Evolutionary conservation across 2,329 filamentous ascomycete species (phyloP).

Genomic region (Calonectria henricotiae): DNA sequence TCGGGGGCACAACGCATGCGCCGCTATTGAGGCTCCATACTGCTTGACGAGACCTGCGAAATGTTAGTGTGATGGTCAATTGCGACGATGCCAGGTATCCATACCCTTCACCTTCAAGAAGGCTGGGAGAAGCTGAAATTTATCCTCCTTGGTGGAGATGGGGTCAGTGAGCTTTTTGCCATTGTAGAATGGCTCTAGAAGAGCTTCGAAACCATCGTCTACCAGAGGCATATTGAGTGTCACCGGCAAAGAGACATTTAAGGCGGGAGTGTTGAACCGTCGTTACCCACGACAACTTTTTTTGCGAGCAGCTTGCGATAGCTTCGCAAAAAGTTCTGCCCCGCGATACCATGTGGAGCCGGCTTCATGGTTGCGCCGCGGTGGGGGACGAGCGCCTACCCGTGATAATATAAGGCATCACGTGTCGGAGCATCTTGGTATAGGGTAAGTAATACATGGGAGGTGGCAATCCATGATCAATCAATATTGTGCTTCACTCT

Average conservation of each 20-base stretch:
- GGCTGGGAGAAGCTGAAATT: conserved; percentile 97
- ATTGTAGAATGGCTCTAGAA: conserved; percentile 78
- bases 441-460: conserved; percentile 16
- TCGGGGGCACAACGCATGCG: background rate
- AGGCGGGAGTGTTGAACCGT: conserved; percentile 38
- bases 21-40: conserved; percentile 58
- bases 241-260: conserved; percentile 57
- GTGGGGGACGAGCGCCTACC: conserved; percentile 51
- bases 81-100: conserved; percentile 42
- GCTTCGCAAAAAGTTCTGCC: conserved; percentile 56
- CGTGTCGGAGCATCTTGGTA: conserved; percentile 22
- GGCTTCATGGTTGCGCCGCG: conserved; percentile 47
- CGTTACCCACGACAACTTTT: conserved; percentile 46
- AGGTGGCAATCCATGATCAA: too few species aligned
- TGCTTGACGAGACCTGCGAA: conserved; percentile 85
- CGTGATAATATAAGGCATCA: conserved; percentile 44
- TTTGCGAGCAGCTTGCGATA: conserved; percentile 50
- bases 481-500: too few species aligned
- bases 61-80: conserved; percentile 47
- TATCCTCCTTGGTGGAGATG: conserved; percentile 82
- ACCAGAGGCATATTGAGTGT: conserved; percentile 67
- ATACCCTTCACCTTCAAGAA: conserved; percentile 95
- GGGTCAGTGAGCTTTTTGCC: conserved; percentile 78
- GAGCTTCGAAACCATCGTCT: conserved; percentile 78
- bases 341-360: conserved; percentile 53